These are phyloP conservation scores for Prunus yedoensis DNA, from an alignment of 331 rosid species.

Conservation along the genomic window DNA sequence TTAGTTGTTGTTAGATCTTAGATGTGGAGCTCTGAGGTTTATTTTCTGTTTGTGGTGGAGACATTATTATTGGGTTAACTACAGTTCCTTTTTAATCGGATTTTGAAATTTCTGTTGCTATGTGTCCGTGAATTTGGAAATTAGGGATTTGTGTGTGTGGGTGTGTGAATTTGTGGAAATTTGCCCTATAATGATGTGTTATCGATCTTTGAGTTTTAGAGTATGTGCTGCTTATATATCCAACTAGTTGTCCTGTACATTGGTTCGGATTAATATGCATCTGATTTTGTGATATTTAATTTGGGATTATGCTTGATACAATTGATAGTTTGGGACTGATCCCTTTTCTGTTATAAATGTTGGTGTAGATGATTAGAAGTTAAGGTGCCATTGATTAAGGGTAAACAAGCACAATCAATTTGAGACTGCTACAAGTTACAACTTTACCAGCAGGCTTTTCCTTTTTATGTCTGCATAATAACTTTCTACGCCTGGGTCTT, in stretches of 20 bases:
- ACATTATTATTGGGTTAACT: constrained; percentile 12
- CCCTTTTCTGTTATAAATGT: not conserved
- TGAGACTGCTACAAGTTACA: too few species aligned
- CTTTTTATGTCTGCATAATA: not conserved
- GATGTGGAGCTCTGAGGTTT: not conserved
- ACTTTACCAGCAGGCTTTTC: not conserved
- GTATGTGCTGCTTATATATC: too few species aligned
- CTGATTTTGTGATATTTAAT: not conserved
- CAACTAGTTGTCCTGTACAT: not conserved
- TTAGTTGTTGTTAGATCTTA: not conserved
- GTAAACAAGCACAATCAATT: too few species aligned
- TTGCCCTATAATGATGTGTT: not conserved
- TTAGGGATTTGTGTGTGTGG: not conserved
- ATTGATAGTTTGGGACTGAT: not conserved
- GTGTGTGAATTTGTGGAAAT: not conserved
- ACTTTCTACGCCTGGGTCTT: not conserved
- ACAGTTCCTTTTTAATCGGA: not conserved
- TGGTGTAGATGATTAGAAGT: not conserved
- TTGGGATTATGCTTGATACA: not conserved
- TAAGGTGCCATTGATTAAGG: not conserved
- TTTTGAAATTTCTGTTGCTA: not conserved
- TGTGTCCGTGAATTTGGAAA: too few species aligned
- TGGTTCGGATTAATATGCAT: not conserved
- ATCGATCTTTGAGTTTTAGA: not conserved
- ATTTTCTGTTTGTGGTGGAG: not conserved